Evolutionary conservation across 192 early-diverging fungal species (phyloP), one percentile per base, ranked within the genome.

Genomic region (Mortierella alpina): DNA sequence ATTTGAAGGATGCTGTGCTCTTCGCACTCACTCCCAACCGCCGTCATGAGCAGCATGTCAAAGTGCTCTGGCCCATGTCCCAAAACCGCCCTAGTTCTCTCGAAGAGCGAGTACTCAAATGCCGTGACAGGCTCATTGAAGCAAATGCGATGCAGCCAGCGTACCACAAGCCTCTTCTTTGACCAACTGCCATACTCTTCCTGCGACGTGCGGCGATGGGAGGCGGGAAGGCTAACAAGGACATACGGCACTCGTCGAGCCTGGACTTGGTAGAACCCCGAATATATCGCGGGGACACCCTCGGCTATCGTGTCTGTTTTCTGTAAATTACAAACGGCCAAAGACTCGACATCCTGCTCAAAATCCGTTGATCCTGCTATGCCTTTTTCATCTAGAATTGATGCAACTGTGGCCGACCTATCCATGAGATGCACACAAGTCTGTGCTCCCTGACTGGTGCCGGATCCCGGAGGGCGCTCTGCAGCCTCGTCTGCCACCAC

Each of bases 81-180:
- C 49, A 87, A 91, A 68, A 96, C 73, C 50, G 84, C 72, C 58
- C 89, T 85, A 52, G 96, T 87, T 68, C 91, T 92, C 82, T 89
- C 88, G 85, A 95, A 97, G 51, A 98, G 75, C 41, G 94, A 94
- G 84, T 91, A 95, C 78, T 99, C 96, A 41, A 98, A 83, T 17
- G 92, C 86, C 6, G 90, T 91, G 86, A 99, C 91, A 58, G 92
- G 90, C 70, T 96, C 94, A 76, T 97, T 91, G 84, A 90, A 90
- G 59, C 85, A 83, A 48, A 91, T 76, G 57, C 93, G 89, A 63
- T 90, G 89, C 57, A 97, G 89, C 86, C 93, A 98, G 48, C 89
- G 87, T 93, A 98, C 93, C 66, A 98, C 83, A 42, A 97, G 88
- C 68, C 94, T 93, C 85, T 98, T 98, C 61, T 95, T 95, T n/a